Percentiles rank a stretch among this genome's conserved stretches.
Evolutionary conservation across 176 grass and related monocot genomes (phyloP).

Genomic region (Pontederia crassipes): DNA sequence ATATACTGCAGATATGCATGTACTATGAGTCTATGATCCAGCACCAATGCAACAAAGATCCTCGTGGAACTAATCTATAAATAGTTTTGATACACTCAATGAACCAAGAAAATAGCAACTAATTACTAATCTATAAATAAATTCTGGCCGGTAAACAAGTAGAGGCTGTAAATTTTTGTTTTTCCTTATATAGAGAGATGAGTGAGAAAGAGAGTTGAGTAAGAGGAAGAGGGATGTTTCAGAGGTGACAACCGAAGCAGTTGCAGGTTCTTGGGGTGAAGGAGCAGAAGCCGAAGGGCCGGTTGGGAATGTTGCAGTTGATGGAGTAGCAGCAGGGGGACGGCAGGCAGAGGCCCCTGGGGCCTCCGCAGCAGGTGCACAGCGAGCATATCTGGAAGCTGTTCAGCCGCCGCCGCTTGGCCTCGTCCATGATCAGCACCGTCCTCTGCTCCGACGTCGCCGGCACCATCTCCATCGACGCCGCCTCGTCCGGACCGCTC

Average conservation of each 20-base stretch:
- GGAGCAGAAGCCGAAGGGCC: conserved; percentile 88
- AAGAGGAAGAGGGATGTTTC: conserved; percentile 3
- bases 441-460: conserved; percentile 16
- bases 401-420: conserved; percentile 42
- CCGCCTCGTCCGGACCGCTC: conserved; percentile 3
- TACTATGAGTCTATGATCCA: too few species aligned
- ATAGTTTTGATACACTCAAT: too few species aligned
- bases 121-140: too few species aligned
- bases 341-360: conserved; percentile 53
- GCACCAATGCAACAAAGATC: too few species aligned
- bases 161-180: too few species aligned
- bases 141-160: too few species aligned
- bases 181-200: not conserved
- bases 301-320: conserved; percentile 98
- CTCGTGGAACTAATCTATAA: too few species aligned
- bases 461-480: conserved; percentile 29
- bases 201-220: not conserved
- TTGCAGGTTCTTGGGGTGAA: conserved; percentile 81
- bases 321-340: conserved; percentile 94
- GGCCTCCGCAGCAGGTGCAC: conserved; percentile 80
- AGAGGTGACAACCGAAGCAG: conserved; percentile 60
- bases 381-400: conserved; percentile 84
- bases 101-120: too few species aligned
- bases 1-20: too few species aligned
- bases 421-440: conserved; percentile 47